Evolutionary conservation across 2,329 filamentous ascomycete genomes (phyloP), one percentile per base, ranked within the genome.

Genomic region (Talaromyces verruculosus): DNA sequence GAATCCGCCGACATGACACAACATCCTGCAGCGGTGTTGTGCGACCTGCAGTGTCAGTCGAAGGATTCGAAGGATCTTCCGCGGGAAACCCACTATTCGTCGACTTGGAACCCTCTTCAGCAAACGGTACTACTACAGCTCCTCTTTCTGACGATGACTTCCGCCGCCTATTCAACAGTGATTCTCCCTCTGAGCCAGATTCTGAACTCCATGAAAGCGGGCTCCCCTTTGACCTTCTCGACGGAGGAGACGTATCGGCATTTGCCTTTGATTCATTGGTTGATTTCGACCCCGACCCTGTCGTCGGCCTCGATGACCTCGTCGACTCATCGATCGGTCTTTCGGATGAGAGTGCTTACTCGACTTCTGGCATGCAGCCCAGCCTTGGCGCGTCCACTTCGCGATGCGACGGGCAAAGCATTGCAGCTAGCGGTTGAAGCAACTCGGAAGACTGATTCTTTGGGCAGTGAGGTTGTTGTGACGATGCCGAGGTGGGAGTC

Each of bases 21-120:
- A 97, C 93, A 96, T 97, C 93, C 95, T 98, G 95, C 95, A 86
- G 95, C 87, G 93, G 90, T 97, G 94, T 97, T 98, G 95, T 98
- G 90, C 82, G 95, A 97, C 95, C 95, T 96, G 95, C 95, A 91
- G 95, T 99, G 95, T 98, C 95, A 88, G 89, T 94, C 91, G 90
- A 87, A 83, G 84, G 86, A 72, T 72, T 80, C 78, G 79, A 79
- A 74, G 76, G 73, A 75, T 74, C 51, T 45, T 63, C 61, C 37
- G 45, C 61, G 17, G 51, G 35, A 19, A 35, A 53, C 5, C 33
- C 85, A 81, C 83, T 81, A 79, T 79, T 75, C 61, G 74, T 80
- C 68, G 74, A 78, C 37, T 74, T 78, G 75, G 75, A 78, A 73
- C 66, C 49, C 5, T 15, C 83, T 84, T 72, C 84, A 85, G 75